These are phyloP conservation scores for Suillus subaureus DNA, from an alignment of 768 basidiomycete species.

Conservation along the genomic window DNA sequence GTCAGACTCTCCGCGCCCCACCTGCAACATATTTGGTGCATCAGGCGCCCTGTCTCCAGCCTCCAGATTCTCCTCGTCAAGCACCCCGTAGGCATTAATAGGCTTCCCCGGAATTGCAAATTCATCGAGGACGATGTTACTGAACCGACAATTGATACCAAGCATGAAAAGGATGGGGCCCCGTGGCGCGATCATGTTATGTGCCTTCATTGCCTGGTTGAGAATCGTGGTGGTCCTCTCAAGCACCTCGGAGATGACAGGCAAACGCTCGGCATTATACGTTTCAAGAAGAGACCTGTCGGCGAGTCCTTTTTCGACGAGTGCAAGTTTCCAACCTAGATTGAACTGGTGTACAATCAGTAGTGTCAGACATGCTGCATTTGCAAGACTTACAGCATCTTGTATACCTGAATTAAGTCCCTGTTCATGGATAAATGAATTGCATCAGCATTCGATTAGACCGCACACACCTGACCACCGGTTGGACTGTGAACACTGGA, in stretches of 20 bases:
- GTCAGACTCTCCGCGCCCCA: constrained; percentile 8
- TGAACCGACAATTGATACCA: constrained; percentile 17
- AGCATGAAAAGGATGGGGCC: constrained; percentile 33
- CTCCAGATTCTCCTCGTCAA: constrained; percentile 15
- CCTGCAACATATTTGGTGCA: constrained; percentile 20
- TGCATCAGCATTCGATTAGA: neutral
- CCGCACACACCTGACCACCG: neutral
- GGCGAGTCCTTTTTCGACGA: constrained; percentile 27
- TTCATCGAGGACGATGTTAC: constrained; percentile 16
- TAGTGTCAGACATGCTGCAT: neutral
- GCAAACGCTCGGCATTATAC: constrained; percentile 29
- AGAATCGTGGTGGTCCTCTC: constrained; percentile 25
- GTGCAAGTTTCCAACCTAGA: constrained; percentile 28
- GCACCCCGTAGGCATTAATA: constrained; percentile 10
- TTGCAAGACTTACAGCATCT: constrained; percentile 37
- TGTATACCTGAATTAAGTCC: constrained; percentile 42
- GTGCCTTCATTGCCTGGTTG: constrained; percentile 5
- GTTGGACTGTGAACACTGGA: neutral
- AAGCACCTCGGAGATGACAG: constrained; percentile 31
- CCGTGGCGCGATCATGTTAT: constrained; percentile 22
- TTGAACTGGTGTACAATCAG: constrained; percentile 16
- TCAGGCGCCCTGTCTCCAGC: constrained; percentile 17
- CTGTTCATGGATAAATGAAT: constrained; percentile 17
- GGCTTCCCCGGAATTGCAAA: neutral
- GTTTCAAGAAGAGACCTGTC: constrained; percentile 25